phyloP scores from a whole-genome alignment of 164 flowering plant genomes.

The Euptelea pleiosperma region DNA sequence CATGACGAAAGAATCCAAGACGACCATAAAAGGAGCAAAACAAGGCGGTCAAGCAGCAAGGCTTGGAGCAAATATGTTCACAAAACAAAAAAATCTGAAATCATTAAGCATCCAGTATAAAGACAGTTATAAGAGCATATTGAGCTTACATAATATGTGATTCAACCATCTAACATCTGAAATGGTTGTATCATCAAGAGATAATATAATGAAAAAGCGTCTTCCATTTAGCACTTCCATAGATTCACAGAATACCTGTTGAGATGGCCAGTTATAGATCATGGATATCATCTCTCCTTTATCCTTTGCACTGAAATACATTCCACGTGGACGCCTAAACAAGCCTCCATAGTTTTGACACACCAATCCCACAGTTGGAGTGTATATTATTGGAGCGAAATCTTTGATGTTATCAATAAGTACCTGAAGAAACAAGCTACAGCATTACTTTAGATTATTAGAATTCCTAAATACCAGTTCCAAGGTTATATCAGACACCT shows the following conservation, averaged over 20 bases:
- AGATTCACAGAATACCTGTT: constrained; percentile 43
- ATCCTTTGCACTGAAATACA: constrained; percentile 99
- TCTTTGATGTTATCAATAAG: constrained; percentile 91
- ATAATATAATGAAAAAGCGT: not conserved
- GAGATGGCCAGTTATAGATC: constrained; percentile 97
- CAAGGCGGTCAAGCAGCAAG: no score
- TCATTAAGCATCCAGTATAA: not conserved
- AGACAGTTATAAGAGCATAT: not conserved
- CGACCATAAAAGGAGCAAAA: no score
- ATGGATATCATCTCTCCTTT: constrained; percentile 99
- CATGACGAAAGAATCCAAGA: no score
- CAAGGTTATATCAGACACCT: no score
- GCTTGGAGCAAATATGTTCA: not conserved
- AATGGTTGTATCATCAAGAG: not conserved
- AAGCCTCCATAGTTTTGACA: constrained; percentile 95
- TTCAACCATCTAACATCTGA: no score
- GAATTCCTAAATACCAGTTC: not conserved
- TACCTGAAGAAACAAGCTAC: constrained; percentile 46
- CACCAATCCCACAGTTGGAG: constrained; percentile 97
- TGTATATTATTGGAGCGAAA: constrained; percentile 96
- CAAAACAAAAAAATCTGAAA: not conserved
- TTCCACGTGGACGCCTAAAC: constrained; percentile 98
- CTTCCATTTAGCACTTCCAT: not conserved
- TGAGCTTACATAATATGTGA: not conserved
- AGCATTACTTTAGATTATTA: constrained; percentile 4